Evolutionary conservation across 345 rosid species (phyloP), one percentile per base, ranked within the genome.

Genomic region (Theobroma cacao): DNA sequence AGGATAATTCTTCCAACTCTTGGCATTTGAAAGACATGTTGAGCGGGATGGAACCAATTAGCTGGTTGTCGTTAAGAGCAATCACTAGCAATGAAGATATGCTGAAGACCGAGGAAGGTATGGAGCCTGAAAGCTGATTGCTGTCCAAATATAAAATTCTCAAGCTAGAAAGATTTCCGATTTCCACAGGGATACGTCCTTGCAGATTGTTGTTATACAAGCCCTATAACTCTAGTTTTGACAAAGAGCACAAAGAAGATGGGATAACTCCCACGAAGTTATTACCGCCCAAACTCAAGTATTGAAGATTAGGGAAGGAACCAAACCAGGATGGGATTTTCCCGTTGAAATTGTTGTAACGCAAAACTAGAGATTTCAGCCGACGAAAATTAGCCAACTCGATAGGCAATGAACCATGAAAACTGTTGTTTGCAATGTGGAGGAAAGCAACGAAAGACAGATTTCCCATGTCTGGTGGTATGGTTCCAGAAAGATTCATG

Each of bases 391-490:
- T 34, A n/a, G 58, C 72, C 31, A 79, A 15, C 24, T 74, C 69
- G 15, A 1, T 4, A 13, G 83, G 83, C 0, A 80, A 26, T 6
- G 68, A 60, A 13, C 80, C 81, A 61, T 38, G 33, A 20, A 77
- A 72, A n/a, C 40, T 38, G 66, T 77, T 81, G 60, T 77, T 72
- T 18, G 2, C 41, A 2, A 81, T 26, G 26, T 2, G 1, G 12
- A 77, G 50, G 0, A 0, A 0, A 1, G 26, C 30, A 26, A 78
- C 67, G 45, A 55, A 82, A 4, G 82, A 68, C 0, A 82, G 20
- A 74, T 82, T 75, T 64, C 80, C 80, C 0, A 82, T 0, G 10
- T 63, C 47, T 1, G 77, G 77, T 45, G 82, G 63, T 4, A 82
- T 28, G 45, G 77, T 79, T 7, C 82, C 82, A 9, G 22, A 0